These are phyloP conservation scores for Fusarium tanahbumbuense DNA, from an alignment of 2,329 filamentous ascomycete species.

Conservation along the genomic window DNA sequence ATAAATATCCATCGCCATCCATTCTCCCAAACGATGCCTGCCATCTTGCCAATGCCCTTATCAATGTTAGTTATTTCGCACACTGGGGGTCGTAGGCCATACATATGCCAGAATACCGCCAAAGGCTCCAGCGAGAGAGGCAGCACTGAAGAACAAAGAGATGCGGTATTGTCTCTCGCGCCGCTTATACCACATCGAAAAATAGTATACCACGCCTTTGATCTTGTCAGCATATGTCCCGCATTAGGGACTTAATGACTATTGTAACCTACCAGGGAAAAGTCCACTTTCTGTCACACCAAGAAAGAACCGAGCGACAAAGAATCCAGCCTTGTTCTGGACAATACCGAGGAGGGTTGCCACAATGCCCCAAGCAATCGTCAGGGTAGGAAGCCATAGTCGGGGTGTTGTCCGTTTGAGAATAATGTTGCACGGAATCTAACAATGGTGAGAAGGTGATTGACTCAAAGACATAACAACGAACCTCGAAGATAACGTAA, in stretches of 20 bases:
- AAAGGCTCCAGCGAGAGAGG: constrained; percentile 66
- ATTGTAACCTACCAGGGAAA: constrained; percentile 55
- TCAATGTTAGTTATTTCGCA: not conserved
- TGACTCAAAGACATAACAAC: fast-evolving
- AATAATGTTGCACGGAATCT: constrained; percentile 72
- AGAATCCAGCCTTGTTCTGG: constrained; percentile 62
- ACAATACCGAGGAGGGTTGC: constrained; percentile 63
- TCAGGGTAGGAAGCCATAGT: constrained; percentile 68
- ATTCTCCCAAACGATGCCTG: constrained; percentile 61
- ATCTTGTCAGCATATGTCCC: fast-evolving
- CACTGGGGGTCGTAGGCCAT: not conserved
- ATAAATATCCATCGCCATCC: constrained; percentile 72
- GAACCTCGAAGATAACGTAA: constrained; percentile 67
- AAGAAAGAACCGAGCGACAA: constrained; percentile 65
- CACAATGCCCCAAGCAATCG: constrained; percentile 66
- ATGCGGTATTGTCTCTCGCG: constrained; percentile 66
- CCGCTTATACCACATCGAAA: constrained; percentile 67
- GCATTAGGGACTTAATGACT: fast-evolving
- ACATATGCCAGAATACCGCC: constrained; percentile 68
- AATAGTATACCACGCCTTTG: constrained; percentile 57
- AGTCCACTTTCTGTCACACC: constrained; percentile 65
- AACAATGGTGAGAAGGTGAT: not conserved
- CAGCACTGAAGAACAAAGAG: constrained; percentile 67
- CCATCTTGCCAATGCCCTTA: constrained; percentile 66
- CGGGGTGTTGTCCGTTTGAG: constrained; percentile 69